phyloP scores from a whole-genome alignment of 2,329 filamentous ascomycete genomes.

The Alternaria novae-zelandiae region DNA sequence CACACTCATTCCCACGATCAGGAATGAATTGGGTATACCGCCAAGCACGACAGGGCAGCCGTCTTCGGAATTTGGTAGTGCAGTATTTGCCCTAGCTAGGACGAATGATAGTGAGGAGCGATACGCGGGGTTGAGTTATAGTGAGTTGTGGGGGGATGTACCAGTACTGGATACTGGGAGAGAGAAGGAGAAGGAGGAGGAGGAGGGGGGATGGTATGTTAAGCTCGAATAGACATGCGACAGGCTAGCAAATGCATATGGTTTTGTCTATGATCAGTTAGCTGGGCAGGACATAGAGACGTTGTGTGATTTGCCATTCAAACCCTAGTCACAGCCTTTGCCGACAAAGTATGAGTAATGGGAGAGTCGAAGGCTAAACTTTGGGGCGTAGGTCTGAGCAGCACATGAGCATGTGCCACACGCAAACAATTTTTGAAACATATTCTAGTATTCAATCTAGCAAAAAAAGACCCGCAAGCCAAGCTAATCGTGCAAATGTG shows the following conservation, averaged over 20 bases:
- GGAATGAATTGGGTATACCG: neutral
- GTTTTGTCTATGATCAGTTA: neutral
- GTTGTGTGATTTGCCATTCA: neutral
- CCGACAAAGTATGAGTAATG: neutral
- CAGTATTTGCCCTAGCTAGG: slow-evolving; percentile 34
- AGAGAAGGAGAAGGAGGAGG: neutral
- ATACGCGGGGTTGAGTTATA: slow-evolving; percentile 23
- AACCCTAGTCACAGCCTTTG: neutral
- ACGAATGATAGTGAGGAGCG: slow-evolving; percentile 13
- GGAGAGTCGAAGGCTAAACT: neutral
- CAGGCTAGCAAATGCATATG: neutral
- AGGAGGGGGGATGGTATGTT: neutral
- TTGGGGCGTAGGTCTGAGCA: neutral
- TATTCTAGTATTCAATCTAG: slow-evolving; percentile 12
- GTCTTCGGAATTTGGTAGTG: slow-evolving; percentile 16
- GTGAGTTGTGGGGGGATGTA: slow-evolving; percentile 28
- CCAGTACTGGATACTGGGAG: slow-evolving; percentile 14
- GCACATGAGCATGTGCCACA: neutral
- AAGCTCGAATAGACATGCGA: neutral
- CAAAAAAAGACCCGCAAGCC: neutral
- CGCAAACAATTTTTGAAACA: too few relatives aligned
- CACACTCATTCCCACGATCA: slow-evolving; percentile 38
- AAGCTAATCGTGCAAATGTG: slow-evolving; percentile 4
- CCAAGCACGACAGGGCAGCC: too few relatives aligned
- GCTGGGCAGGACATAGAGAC: neutral